Base-by-base conservation (phyloP, 2,329 filamentous ascomycete species). In the Ceratocystis colombiana region DNA sequence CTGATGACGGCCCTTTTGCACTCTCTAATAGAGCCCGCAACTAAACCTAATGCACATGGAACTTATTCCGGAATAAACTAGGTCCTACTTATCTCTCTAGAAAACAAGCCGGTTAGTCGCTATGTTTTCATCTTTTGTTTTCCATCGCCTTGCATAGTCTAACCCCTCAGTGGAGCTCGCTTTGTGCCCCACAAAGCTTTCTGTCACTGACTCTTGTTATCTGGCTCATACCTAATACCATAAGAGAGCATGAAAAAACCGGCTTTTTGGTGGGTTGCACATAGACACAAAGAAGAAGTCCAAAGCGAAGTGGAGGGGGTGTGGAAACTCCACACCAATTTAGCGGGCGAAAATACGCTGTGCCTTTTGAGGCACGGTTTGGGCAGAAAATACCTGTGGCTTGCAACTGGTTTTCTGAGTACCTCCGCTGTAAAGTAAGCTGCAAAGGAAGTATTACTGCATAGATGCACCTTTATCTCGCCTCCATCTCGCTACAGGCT, bases 241-340 rank as follows among this genome's bases (percentile, higher is more conserved):
- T 12, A 57, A 28, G 10, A 57, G 8, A 28, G 25, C 10, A 41
- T 41, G 37, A 41, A 41, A 57, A 33, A 30, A 3, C 53, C 28
- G 25, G 28, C 28, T 41, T 57, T 33, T 33, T 30, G 28, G 25
- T 57, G 53, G 22, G 53, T 57, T 33, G 15, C 53, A 57, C 53
- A 30, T 57, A 17, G 53, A 28, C 20, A 12, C 10, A 33, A 57
- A 57, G 4, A 12, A 57, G 53, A 17, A 57, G 53, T 57, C 33
- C 10, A 57, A 57, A 57, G 53, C 53, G 53, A 57, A 22, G 25
- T 50, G 53, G 53, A 57, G 53, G 53, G 28, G 53, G 53, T 28
- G 28, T 57, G 53, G 12, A 28, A 3, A 30, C 22, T 22, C 7
- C 8, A 22, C 17, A n/a, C 7, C 6, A 48, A 10, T 15, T 41